Evolutionary conservation across 176 grass and related monocot species (phyloP).

Genomic region (Tillandsia leiboldiana): DNA sequence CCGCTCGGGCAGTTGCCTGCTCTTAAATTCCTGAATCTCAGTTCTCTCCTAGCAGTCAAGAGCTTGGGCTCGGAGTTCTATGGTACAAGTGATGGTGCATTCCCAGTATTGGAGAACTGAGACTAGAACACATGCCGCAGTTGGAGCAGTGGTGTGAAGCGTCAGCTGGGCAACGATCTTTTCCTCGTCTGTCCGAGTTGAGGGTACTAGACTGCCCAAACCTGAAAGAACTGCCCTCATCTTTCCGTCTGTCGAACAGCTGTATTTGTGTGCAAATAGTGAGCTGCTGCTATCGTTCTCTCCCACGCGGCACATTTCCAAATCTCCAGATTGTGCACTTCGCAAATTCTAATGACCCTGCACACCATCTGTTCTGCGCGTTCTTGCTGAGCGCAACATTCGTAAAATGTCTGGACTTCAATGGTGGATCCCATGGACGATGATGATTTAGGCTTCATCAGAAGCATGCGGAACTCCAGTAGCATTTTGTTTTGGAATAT

Average conservation of each 20-base stretch:
- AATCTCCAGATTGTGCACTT: background rate
- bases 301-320: slow-evolving; percentile 1
- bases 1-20: background rate
- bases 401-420: too few species aligned
- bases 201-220: background rate
- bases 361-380: too few species aligned
- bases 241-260: background rate
- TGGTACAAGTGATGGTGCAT: background rate
- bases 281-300: slow-evolving; percentile 1
- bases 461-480: too few species aligned
- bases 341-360: background rate
- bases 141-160: background rate
- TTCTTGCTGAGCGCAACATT: too few species aligned
- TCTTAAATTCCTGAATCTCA: background rate
- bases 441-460: too few species aligned
- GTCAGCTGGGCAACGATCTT: background rate
- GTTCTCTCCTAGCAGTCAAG: background rate
- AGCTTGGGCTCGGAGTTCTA: background rate
- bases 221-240: background rate
- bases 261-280: background rate
- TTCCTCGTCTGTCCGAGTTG: background rate
- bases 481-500: too few species aligned
- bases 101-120: background rate
- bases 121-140: background rate
- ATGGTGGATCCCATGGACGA: too few species aligned